Evolutionary conservation across 495 filamentous ascomycete species (phyloP).

Genomic region (Penicillium roqueforti): DNA sequence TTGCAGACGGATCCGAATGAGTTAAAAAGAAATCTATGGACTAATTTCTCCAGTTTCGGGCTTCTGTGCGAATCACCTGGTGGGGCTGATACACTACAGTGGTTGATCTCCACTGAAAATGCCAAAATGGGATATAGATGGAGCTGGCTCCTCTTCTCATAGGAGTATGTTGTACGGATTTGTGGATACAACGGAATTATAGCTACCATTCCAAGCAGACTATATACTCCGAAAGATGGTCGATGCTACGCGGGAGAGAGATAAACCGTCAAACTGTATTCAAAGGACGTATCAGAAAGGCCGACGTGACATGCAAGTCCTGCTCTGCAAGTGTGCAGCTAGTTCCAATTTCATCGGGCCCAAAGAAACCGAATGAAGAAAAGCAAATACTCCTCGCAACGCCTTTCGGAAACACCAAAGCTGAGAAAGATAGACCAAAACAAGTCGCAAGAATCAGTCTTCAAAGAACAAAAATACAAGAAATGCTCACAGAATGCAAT

Average conservation of each 20-base stretch:
- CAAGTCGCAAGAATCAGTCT: conserved; percentile 11
- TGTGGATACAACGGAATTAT: neutral
- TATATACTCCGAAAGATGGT: neutral
- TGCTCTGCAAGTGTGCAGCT: neutral
- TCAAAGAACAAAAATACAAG: neutral
- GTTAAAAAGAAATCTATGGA: neutral
- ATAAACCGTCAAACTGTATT: conserved; percentile 3
- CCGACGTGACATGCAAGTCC: neutral
- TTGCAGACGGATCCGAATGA: neutral
- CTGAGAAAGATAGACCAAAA: conserved; percentile 9
- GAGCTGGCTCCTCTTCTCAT: neutral
- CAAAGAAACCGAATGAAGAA: conserved; percentile 49
- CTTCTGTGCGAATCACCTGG: conserved; percentile 14
- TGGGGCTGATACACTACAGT: conserved; percentile 4
- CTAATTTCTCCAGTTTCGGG: conserved; percentile 7
- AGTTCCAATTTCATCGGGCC: neutral
- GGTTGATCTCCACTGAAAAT: conserved; percentile 1
- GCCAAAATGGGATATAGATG: neutral
- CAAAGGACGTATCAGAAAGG: conserved; percentile 34
- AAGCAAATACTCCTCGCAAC: conserved; percentile 48
- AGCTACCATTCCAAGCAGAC: neutral
- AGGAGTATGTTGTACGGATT: neutral
- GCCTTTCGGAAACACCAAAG: conserved; percentile 23
- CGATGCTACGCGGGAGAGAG: conserved; percentile 1
- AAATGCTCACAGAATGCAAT: conserved; percentile 5